Evolutionary conservation across 495 filamentous ascomycete species (phyloP).

Genomic region (Saxophila tyrrhenica): DNA sequence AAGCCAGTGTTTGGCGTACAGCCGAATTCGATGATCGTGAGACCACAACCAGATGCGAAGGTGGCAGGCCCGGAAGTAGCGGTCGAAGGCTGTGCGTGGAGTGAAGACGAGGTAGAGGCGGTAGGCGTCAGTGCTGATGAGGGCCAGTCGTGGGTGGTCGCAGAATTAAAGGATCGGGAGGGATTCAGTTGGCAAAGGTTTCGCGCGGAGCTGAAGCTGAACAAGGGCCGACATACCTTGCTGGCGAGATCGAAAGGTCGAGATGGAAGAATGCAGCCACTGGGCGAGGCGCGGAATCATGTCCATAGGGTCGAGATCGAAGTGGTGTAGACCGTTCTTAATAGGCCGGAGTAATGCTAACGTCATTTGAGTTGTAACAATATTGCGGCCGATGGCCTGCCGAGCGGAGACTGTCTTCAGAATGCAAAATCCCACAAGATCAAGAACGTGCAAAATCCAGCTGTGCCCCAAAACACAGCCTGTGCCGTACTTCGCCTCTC

Average conservation of each 20-base stretch:
- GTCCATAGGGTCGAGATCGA: conserved; percentile 1
- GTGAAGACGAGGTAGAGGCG: not conserved
- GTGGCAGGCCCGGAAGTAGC: not conserved
- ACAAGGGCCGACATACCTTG: not conserved
- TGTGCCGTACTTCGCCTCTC: conserved; percentile 73
- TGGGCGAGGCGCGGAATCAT: conserved; percentile 4
- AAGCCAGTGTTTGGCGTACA: conserved; percentile 1
- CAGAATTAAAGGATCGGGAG: not conserved
- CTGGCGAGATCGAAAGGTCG: not conserved
- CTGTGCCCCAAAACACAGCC: conserved; percentile 79
- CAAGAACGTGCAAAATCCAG: conserved; percentile 66
- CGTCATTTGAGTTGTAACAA: too few species aligned
- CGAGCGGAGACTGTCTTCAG: too few species aligned
- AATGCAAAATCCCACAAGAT: conserved; percentile 75
- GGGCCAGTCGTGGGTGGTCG: not conserved
- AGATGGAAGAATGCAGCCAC: not conserved
- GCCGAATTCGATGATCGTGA: conserved; percentile 4
- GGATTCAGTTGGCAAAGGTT: conserved; percentile 7
- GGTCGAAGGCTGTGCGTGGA: conserved; percentile 5
- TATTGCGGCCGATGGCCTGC: too few species aligned
- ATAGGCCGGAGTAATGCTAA: not conserved
- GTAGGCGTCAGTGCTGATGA: conserved; percentile 2
- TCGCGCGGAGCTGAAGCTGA: not conserved
- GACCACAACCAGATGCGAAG: not conserved
- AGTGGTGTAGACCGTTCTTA: not conserved